Evolutionary conservation across 495 filamentous ascomycete species (phyloP).

Genomic region (Lophium mytilinum): DNA sequence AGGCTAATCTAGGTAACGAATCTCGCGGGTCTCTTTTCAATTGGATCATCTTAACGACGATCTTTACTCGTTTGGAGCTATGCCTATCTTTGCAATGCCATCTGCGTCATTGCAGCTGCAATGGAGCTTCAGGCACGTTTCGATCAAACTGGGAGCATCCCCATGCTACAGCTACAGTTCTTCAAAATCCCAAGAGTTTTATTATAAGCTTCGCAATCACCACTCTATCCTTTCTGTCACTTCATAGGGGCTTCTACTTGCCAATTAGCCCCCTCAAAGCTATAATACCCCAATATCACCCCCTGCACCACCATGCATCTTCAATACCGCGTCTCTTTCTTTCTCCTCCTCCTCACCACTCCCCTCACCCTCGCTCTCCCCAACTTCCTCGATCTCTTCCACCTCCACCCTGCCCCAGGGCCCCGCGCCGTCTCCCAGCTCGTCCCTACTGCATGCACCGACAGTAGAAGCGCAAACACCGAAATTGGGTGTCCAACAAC

Average conservation of each 20-base stretch:
- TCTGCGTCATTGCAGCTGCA: slow-evolving; percentile 1
- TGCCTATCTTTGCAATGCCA: slow-evolving; percentile 2
- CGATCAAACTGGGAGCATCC: background rate
- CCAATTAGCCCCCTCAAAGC: too few species aligned
- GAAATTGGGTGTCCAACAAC: background rate
- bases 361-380: slow-evolving; percentile 21
- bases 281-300: too few species aligned
- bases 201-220: background rate
- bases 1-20: too few species aligned
- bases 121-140: background rate
- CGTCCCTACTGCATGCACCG: too few species aligned
- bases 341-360: slow-evolving; percentile 33
- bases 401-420: slow-evolving; percentile 29
- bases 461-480: background rate
- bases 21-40: too few species aligned
- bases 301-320: too few species aligned
- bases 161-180: background rate
- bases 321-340: slow-evolving; percentile 8
- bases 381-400: slow-evolving; percentile 35
- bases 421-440: too few species aligned
- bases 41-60: too few species aligned
- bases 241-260: too few species aligned
- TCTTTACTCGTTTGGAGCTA: too few species aligned
- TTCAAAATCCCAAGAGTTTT: background rate
- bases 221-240: too few species aligned